phyloP scores from a whole-genome alignment of 2,329 filamentous ascomycete species.

The Fusarium duplospermum region DNA sequence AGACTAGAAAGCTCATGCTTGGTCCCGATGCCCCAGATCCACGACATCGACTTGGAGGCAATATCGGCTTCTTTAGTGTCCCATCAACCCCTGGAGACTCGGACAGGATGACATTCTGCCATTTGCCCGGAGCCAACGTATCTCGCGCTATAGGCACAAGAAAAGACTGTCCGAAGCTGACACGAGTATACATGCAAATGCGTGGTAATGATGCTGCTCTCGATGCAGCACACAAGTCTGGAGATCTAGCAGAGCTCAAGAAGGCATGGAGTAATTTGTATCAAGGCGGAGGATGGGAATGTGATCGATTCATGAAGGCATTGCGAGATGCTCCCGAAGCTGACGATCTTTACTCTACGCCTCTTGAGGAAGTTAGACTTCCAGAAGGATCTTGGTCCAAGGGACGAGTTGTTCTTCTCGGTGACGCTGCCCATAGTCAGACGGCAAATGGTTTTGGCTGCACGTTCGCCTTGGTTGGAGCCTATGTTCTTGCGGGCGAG shows the following conservation, averaged over 20 bases:
- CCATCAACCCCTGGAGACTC: not conserved
- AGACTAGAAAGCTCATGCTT: constrained; percentile 23
- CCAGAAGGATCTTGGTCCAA: constrained; percentile 5
- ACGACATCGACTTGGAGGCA: constrained; percentile 22
- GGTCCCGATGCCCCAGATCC: constrained; percentile 22
- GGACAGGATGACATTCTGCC: not conserved
- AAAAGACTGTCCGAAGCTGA: constrained; percentile 1
- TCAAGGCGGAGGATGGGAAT: not conserved
- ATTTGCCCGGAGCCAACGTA: not conserved
- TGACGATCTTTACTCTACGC: not conserved
- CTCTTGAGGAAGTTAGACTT: not conserved
- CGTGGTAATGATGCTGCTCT: not conserved
- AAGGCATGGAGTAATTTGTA: constrained; percentile 5
- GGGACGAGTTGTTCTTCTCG: not conserved
- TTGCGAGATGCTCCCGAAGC: not conserved
- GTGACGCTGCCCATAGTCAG: not conserved
- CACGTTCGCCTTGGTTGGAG: not conserved
- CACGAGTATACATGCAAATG: constrained; percentile 3
- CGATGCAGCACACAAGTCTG: constrained; percentile 2
- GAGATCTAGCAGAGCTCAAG: not conserved
- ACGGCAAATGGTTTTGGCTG: not conserved
- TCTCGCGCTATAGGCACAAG: not conserved
- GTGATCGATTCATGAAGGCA: constrained; percentile 2
- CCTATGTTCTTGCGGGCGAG: not conserved
- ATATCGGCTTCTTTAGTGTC: constrained; percentile 27